These are phyloP conservation scores for Mycena filopes DNA, from an alignment of 768 basidiomycete genomes.

Conservation along the genomic window DNA sequence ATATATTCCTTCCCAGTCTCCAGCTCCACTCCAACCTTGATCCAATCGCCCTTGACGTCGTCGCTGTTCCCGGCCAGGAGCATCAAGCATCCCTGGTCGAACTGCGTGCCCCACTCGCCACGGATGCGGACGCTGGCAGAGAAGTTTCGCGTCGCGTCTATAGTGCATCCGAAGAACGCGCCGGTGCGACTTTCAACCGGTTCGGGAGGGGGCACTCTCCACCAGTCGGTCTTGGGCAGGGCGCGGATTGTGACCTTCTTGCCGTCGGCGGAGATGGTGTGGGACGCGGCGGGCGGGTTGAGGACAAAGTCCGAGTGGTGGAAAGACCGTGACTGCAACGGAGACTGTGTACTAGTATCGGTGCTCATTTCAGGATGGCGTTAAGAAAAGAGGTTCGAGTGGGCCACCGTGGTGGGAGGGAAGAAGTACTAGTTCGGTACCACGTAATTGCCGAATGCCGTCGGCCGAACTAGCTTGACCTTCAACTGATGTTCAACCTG, in stretches of 20 bases:
- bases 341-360: not conserved
- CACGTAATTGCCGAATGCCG: no score
- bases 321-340: slow-evolving; percentile 5
- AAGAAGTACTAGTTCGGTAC: no score
- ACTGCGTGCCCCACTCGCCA: slow-evolving; percentile 24
- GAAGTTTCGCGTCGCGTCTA: slow-evolving; percentile 30
- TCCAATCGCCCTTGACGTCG: slow-evolving; percentile 25
- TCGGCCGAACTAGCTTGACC: no score
- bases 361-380: no score
- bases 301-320: slow-evolving; percentile 13
- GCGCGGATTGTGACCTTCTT: slow-evolving; percentile 20
- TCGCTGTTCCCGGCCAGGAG: slow-evolving; percentile 20
- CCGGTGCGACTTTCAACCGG: slow-evolving; percentile 26
- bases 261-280: slow-evolving; percentile 24
- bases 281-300: slow-evolving; percentile 22
- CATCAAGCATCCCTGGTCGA: slow-evolving; percentile 31
- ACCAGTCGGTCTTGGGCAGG: slow-evolving; percentile 27
- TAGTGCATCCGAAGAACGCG: slow-evolving; percentile 17
- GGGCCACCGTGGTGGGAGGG: no score
- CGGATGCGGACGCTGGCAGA: slow-evolving; percentile 26
- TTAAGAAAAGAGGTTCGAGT: no score
- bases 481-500: no score
- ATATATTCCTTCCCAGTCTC: slow-evolving; percentile 26
- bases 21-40: slow-evolving; percentile 27
- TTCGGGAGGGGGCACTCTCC: slow-evolving; percentile 23